Conservation (phyloP, 306 rosid genomes). For the Parietaria judaica region DNA sequence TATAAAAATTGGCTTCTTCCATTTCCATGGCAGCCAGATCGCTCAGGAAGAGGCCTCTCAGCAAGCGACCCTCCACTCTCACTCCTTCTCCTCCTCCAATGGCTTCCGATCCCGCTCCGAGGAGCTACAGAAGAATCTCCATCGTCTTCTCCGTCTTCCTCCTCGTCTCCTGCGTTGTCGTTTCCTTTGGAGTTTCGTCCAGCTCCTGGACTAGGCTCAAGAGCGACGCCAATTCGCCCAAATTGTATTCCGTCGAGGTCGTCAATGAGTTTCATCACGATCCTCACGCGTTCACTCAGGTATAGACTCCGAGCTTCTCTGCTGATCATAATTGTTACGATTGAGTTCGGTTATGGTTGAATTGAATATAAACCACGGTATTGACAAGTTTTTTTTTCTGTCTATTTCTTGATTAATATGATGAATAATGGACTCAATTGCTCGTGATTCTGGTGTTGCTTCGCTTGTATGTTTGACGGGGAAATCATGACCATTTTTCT, state of each 20-base stretch:
- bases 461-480: no score
- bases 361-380: no score
- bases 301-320: slow-evolving; percentile 1
- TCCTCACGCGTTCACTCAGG: slow-evolving; percentile 89
- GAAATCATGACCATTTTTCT: slow-evolving; percentile 15
- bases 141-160: slow-evolving; percentile 20
- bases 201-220: slow-evolving; percentile 22
- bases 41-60: slow-evolving; percentile 25
- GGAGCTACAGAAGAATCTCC: slow-evolving; percentile 8
- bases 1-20: no score
- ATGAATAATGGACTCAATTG: no score
- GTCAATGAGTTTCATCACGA: slow-evolving; percentile 84
- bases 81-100: slow-evolving; percentile 25
- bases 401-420: no score
- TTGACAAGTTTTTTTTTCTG: no score
- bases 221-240: not conserved
- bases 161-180: slow-evolving; percentile 25
- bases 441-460: no score
- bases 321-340: not conserved
- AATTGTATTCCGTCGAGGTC: slow-evolving; percentile 39
- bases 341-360: no score
- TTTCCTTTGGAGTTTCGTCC: slow-evolving; percentile 39
- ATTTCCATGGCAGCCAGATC: slow-evolving; percentile 46
- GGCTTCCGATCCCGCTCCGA: slow-evolving; percentile 32
- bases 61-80: slow-evolving; percentile 23